These are phyloP conservation scores for Dujonia santamariae DNA, from an alignment of 1,139 yeast species.

Conservation along the genomic window DNA sequence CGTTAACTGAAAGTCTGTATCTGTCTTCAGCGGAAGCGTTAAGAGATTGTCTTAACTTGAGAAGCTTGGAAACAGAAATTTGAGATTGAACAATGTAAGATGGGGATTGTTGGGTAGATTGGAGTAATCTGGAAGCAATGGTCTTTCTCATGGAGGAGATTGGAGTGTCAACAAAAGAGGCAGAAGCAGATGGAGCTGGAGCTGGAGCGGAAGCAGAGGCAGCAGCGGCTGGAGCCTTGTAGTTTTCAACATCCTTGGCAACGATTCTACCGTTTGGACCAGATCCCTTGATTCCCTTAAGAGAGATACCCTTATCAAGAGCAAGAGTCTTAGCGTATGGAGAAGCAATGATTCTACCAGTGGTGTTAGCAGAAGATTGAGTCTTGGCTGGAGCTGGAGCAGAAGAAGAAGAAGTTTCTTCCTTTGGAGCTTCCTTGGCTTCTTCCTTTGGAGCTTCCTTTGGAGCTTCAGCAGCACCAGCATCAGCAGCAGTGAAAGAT, in stretches of 20 bases:
- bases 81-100: slow-evolving; percentile 88
- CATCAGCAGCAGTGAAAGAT: slow-evolving; percentile 81
- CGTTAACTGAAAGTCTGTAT: slow-evolving; percentile 91
- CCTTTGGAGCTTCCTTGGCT: slow-evolving; percentile 24
- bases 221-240: slow-evolving; percentile 44
- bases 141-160: slow-evolving; percentile 91
- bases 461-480: slow-evolving; percentile 54
- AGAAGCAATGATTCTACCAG: slow-evolving; percentile 84
- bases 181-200: slow-evolving; percentile 51
- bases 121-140: slow-evolving; percentile 82
- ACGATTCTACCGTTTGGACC: slow-evolving; percentile 96
- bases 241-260: slow-evolving; percentile 83
- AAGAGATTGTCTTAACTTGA: slow-evolving; percentile 88
- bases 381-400: slow-evolving; percentile 24
- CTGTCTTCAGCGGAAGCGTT: slow-evolving; percentile 84
- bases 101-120: slow-evolving; percentile 85
- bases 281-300: slow-evolving; percentile 81
- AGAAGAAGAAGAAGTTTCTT: slow-evolving; percentile 27
- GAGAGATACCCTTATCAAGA: slow-evolving; percentile 84
- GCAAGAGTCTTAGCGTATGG: slow-evolving; percentile 95
- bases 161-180: slow-evolving; percentile 77
- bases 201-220: slow-evolving; percentile 48
- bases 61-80: slow-evolving; percentile 81
- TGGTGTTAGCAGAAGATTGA: slow-evolving; percentile 19
- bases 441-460: slow-evolving; percentile 34